Base-by-base conservation (phyloP, 73 alveolate species). In the Paramecium pentaurelia region DNA sequence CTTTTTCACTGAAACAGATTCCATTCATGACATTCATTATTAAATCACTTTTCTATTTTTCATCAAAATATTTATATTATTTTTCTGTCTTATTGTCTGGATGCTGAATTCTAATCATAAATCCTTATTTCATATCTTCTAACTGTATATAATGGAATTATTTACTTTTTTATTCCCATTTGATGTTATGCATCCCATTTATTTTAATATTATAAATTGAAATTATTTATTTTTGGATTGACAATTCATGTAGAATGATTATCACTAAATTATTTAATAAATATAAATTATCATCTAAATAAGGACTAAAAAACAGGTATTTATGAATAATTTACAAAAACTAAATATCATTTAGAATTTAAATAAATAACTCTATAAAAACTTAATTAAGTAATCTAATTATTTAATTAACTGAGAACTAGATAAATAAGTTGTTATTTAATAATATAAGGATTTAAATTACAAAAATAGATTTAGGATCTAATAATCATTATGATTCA, bases 21-120 rank as follows among this genome's bases (percentile, higher is more conserved):
- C 92, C 94, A 95, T 95, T 95, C 97, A 95, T 95, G 8, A 95
- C 83, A 80, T 47, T 42, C 91, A 80, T 80, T 12, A 80, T 80
- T 6, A 80, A 64, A 80, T 80, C 91, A 28, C 77, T 80, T 16
- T 80, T 80, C 58, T 80, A 36, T 80, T 80, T 80, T 80, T 80
- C 91, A 80, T 80, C 91, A 45, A 80, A 80, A 28, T 80, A 80
- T 80, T 80, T 80, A 22, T 6, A 80, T 20, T 42, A 16, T 32
- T 44, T 34, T 40, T 40, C 77, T 20, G 25, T 32, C 58, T 80
- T 45, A 11, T 34, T 45, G 9, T 25, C 75, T 10, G 91, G 91
- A 47, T 80, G 71, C 12, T 16, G n/a, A 36, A 80, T 47, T 45
- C 64, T 20, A 8, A 80, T 80, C 75, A 80, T 18, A 27, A 80